These are phyloP conservation scores for Leccinum rimulosum DNA, from an alignment of 768 basidiomycete genomes.

Conservation along the genomic window DNA sequence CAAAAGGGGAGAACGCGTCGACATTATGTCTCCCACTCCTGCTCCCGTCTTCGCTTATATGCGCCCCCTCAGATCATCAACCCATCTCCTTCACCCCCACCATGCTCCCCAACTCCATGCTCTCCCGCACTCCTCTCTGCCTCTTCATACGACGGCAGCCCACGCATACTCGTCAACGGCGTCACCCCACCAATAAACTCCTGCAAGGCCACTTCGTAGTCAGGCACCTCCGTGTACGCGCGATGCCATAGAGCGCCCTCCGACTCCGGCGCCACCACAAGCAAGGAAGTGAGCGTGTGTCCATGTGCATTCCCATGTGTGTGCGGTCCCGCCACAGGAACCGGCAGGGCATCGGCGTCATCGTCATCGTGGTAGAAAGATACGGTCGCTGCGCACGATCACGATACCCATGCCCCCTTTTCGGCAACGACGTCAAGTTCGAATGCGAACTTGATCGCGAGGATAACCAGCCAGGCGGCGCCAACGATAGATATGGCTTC, in stretches of 20 bases:
- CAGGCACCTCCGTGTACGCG: constrained; percentile 76
- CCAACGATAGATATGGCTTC: constrained; percentile 55
- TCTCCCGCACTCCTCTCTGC: constrained; percentile 28
- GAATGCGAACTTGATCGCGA: constrained; percentile 37
- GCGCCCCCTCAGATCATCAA: constrained; percentile 10
- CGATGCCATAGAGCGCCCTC: constrained; percentile 49
- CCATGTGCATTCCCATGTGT: background rate
- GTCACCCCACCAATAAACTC: constrained; percentile 93
- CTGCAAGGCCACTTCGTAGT: constrained; percentile 78
- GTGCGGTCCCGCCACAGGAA: background rate
- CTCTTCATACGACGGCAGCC: constrained; percentile 88
- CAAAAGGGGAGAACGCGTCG: background rate
- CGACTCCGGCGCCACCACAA: constrained; percentile 17
- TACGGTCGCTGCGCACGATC: background rate
- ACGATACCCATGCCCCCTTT: background rate
- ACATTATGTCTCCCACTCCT: background rate
- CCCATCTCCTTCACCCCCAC: constrained; percentile 1
- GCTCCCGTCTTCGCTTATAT: background rate
- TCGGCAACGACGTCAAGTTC: constrained; percentile 22
- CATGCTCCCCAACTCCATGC: background rate
- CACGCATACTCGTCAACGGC: constrained; percentile 71
- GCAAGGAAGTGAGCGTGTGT: constrained; percentile 3
- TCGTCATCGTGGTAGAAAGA: background rate
- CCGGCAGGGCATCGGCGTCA: background rate
- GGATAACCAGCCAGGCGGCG: constrained; percentile 41